phyloP scores from a whole-genome alignment of 257 asterid species.

The Eustoma russellianum region DNA sequence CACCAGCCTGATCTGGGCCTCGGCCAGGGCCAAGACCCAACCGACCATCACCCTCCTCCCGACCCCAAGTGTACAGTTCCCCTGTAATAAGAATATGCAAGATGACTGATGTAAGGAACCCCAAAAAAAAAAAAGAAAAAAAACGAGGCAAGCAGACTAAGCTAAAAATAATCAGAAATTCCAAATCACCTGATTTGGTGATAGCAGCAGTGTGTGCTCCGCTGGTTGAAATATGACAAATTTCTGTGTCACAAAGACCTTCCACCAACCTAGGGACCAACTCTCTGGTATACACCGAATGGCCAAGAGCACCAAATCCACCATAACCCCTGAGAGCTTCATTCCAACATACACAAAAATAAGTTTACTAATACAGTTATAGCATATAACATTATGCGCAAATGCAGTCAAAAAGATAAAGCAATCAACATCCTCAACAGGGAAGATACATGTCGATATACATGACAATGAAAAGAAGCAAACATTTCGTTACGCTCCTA shows the following conservation, averaged over 20 bases:
- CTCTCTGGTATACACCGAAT: constrained; percentile 78
- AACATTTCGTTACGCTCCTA: no score
- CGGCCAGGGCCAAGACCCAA: constrained; percentile 95
- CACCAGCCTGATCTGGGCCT: constrained; percentile 91
- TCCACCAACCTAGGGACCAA: constrained; percentile 67
- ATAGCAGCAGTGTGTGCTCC: constrained; percentile 92
- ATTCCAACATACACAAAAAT: constrained; percentile 17
- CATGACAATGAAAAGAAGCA: no score
- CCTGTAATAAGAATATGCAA: constrained; percentile 32
- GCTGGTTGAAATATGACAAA: constrained; percentile 69
- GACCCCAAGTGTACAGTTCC: constrained; percentile 84
- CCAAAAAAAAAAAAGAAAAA: no score
- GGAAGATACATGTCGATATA: no score
- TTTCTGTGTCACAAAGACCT: constrained; percentile 73
- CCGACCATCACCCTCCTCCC: constrained; percentile 99
- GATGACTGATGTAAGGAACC: not conserved
- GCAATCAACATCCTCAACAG: no score
- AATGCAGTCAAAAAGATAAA: not conserved
- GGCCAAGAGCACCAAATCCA: constrained; percentile 99
- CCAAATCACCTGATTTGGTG: constrained; percentile 52
- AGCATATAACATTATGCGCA: constrained; percentile 8
- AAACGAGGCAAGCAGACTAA: not conserved
- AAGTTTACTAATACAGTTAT: constrained; percentile 21
- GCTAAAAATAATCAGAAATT: not conserved
- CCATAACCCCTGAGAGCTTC: constrained; percentile 98